Base-by-base conservation (phyloP, 2,329 filamentous ascomycete genomes). In the Aureobasidium sp. region DNA sequence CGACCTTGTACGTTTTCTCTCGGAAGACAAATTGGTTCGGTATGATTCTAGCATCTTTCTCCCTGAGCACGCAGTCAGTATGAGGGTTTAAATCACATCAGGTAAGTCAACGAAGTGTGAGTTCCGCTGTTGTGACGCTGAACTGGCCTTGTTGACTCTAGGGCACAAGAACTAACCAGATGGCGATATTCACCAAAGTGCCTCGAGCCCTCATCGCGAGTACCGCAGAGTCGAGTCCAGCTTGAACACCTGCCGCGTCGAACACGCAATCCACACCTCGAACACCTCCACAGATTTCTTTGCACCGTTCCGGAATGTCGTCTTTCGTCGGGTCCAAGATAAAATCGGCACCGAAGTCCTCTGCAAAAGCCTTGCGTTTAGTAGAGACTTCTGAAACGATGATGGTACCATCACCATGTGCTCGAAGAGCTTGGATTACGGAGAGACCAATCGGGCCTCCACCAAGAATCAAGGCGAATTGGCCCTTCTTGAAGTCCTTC, bases 101-200 rank as follows among this genome's bases (percentile, higher is more conserved):
- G 20, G 9, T 49, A 5, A 27, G 27, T 20, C 7, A 15, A 17
- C 5, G 5, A 31, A 27, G 45, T 8, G 27, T n/a, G 5, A 4
- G 45, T 25, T 20, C 25, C 20, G 20, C 11, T 25, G 1, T 22
- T 14, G 11, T 9, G 9, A 25, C 2, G 22, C 12, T 3, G 20
- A 44, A 12, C 5, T 11, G 20, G 12, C 20, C 11, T 3, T n/a
- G 8, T 22, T 29, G 9, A 29, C 5, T 14, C 22, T 25, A 15
- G 14, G 6, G 8, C 2, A 22, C 1, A 8, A n/a, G 17, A 2
- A 29, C 51, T 42, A 17, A 55, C 80, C 80, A 82, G 41, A 84
- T 79, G 9, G 81, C 81, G 57, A 83, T 81, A 61, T 83, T 83
- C 61, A 83, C 76, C 34, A 82, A 73, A 2, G 79, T 82, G 3